A percentile compares a stretch with the other conserved stretches of the same genome.
Conservation (phyloP, 306 rosid species). For the Canavalia ensiformis region DNA sequence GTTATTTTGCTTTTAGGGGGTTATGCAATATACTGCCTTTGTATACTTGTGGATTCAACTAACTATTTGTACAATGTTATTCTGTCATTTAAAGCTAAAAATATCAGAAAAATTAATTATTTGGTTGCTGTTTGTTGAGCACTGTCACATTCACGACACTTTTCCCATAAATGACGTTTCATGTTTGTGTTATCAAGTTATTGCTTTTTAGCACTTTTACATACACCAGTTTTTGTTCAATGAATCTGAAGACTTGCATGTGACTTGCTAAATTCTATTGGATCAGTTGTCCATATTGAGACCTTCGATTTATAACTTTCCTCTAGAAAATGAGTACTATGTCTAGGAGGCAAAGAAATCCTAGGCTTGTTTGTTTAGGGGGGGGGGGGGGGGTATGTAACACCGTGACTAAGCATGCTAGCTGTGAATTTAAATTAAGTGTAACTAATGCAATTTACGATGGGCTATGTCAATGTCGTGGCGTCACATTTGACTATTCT, state of each 20-base stretch:
- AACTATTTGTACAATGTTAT: conserved; percentile 33
- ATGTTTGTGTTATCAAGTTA: conserved; percentile 26
- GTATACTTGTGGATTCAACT: conserved; percentile 36
- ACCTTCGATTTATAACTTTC: neutral
- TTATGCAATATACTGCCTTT: conserved; percentile 28
- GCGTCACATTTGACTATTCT: conserved; percentile 30
- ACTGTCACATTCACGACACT: conserved; percentile 43
- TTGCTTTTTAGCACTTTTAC: conserved; percentile 41
- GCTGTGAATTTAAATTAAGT: conserved; percentile 9
- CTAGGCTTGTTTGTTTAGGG: conserved; percentile 6
- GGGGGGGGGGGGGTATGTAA: neutral
- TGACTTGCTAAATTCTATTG: conserved; percentile 39
- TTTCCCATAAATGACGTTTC: conserved; percentile 23
- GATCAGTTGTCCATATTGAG: conserved; percentile 25
- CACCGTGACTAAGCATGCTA: conserved; percentile 26
- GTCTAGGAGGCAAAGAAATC: conserved; percentile 4
- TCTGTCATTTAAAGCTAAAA: conserved; percentile 42
- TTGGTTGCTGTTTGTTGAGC: conserved; percentile 41
- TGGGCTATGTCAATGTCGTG: conserved; percentile 25
- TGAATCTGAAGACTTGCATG: conserved; percentile 48
- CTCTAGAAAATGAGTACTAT: neutral
- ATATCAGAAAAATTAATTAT: conserved; percentile 14
- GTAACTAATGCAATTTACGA: conserved; percentile 10
- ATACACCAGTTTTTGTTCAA: conserved; percentile 20
- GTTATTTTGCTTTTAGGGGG: conserved; percentile 36